A percentile compares a stretch with the other conserved stretches of the same genome.
These are phyloP conservation scores for Paramecium bursaria DNA, from an alignment of 73 alveolate genomes.

Conservation along the genomic window DNA sequence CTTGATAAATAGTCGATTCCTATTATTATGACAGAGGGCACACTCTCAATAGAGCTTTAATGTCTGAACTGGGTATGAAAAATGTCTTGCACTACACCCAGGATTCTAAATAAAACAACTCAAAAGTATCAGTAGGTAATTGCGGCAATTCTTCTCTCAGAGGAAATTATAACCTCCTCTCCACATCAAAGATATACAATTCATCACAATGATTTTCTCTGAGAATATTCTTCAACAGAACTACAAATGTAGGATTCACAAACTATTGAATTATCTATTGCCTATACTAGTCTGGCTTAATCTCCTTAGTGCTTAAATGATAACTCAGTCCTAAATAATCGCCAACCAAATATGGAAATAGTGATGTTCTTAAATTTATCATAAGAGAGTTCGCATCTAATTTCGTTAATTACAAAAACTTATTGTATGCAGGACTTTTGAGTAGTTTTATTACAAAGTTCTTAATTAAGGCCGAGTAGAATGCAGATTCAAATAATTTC, in stretches of 20 bases:
- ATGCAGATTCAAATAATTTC: constrained; percentile 39
- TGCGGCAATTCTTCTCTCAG: not conserved
- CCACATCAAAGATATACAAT: constrained; percentile 7
- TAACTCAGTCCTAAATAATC: constrained; percentile 14
- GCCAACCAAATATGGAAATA: constrained; percentile 54
- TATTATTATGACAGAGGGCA: too few relatives aligned
- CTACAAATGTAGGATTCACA: not conserved
- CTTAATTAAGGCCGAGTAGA: not conserved
- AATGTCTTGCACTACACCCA: not conserved
- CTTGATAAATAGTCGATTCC: too few relatives aligned
- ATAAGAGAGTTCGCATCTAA: constrained; percentile 5
- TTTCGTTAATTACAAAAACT: not conserved
- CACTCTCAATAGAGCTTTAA: constrained; percentile 1
- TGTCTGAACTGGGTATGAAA: constrained; percentile 19
- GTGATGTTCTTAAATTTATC: not conserved
- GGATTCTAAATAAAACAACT: not conserved
- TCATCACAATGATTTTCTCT: constrained; percentile 24
- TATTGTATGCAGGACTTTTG: constrained; percentile 52
- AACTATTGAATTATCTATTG: not conserved
- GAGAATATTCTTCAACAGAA: not conserved
- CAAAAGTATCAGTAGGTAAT: not conserved
- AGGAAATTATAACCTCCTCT: constrained; percentile 22
- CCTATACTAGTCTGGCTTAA: constrained; percentile 13
- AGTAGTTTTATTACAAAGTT: constrained; percentile 2
- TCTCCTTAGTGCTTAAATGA: constrained; percentile 4